Evolutionary conservation across 2,329 filamentous ascomycete species (phyloP).

Genomic region (Aspergillus carbonarius): DNA sequence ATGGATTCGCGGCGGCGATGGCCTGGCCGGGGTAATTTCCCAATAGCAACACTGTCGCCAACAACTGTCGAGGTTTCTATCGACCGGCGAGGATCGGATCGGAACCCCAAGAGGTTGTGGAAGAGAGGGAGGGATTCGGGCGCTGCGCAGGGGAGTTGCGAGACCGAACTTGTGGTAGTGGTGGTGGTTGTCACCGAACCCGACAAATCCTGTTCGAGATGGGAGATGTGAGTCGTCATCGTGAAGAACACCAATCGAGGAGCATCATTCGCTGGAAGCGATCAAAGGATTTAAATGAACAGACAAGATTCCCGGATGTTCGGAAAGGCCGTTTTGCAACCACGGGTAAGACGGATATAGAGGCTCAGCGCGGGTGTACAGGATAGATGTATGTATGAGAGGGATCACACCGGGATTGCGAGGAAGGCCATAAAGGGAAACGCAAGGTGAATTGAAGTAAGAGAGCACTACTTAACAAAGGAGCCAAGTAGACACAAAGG

Average conservation of each 20-base stretch:
- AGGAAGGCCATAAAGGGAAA: conserved; percentile 5
- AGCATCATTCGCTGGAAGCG: conserved; percentile 17
- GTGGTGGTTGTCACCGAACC: conserved; percentile 23
- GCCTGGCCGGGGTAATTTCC: conserved; percentile 27
- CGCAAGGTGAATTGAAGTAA: conserved; percentile 3
- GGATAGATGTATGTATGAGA: neutral
- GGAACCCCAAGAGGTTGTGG: conserved; percentile 24
- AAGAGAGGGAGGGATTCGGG: conserved; percentile 23
- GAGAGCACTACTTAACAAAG: neutral
- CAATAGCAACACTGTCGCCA: conserved; percentile 19
- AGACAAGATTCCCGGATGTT: neutral
- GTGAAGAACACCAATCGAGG: conserved; percentile 17
- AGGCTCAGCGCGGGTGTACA: neutral
- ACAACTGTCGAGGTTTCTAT: conserved; percentile 17
- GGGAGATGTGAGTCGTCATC: conserved; percentile 33
- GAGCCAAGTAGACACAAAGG: neutral
- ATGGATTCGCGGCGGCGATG: conserved; percentile 28
- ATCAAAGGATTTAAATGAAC: neutral
- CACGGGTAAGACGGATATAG: conserved; percentile 6
- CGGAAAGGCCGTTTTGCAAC: neutral
- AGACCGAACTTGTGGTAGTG: conserved; percentile 14
- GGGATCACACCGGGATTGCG: neutral
- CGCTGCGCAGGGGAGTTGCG: conserved; percentile 22
- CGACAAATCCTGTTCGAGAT: conserved; percentile 28
- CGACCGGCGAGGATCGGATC: conserved; percentile 27